Percentiles rank a stretch among this genome's conserved stretches.
phyloP scores from a whole-genome alignment of 192 early-diverging fungal species.

The Phycomyces nitens region DNA sequence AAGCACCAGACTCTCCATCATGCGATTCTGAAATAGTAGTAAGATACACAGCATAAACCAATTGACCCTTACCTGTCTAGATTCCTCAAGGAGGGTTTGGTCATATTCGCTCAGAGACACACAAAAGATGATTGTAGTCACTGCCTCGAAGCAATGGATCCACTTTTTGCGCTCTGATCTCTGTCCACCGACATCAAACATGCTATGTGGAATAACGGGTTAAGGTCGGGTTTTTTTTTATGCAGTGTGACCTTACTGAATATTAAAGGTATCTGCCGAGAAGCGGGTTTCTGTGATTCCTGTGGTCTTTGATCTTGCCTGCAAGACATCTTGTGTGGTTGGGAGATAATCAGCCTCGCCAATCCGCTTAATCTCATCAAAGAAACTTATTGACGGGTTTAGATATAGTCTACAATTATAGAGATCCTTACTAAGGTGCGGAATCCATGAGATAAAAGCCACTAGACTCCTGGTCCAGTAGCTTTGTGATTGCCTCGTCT shows the following conservation, averaged over 20 bases:
- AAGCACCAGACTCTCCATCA: constrained; percentile 77
- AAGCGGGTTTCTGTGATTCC: constrained; percentile 93
- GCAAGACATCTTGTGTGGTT: constrained; percentile 88
- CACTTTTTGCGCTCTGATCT: constrained; percentile 69
- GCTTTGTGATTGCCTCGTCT: constrained; percentile 53
- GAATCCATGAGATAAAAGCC: constrained; percentile 84
- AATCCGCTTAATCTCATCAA: constrained; percentile 86
- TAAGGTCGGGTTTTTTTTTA: not conserved
- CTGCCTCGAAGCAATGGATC: constrained; percentile 73
- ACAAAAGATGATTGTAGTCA: constrained; percentile 83
- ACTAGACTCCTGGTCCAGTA: constrained; percentile 56
- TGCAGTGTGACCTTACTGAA: constrained; percentile 60
- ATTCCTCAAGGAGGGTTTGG: constrained; percentile 77
- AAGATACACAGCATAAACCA: too few relatives aligned
- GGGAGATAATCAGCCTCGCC: constrained; percentile 83
- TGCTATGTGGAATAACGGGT: constrained; percentile 33
- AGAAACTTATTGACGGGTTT: constrained; percentile 72
- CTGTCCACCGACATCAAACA: constrained; percentile 78
- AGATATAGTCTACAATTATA: constrained; percentile 2
- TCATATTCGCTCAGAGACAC: constrained; percentile 84
- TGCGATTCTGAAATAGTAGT: constrained; percentile 57
- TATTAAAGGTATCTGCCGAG: constrained; percentile 86
- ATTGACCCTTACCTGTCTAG: constrained; percentile 37
- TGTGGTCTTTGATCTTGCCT: constrained; percentile 94
- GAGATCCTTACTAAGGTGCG: constrained; percentile 72